Conservation (phyloP, 106 monocot genomes). For the Acanthochlamys bracteata region DNA sequence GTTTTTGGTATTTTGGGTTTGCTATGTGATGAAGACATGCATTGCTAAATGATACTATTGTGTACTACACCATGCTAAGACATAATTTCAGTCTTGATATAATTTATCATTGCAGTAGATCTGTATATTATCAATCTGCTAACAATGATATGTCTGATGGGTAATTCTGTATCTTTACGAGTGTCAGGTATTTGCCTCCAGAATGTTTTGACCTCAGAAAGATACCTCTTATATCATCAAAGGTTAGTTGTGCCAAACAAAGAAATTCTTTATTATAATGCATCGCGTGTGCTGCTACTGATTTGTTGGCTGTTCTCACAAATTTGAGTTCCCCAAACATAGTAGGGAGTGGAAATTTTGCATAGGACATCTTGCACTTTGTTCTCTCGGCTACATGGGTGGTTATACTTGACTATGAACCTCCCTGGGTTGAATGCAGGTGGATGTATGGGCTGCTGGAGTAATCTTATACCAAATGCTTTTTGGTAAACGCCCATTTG, state of each 20-base stretch:
- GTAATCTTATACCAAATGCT: slow-evolving; percentile 98
- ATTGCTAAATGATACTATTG: no score
- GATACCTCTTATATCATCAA: slow-evolving; percentile 93
- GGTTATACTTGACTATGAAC: not conserved
- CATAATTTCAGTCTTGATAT: no score
- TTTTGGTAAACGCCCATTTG: slow-evolving; percentile 89
- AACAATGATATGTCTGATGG: not conserved
- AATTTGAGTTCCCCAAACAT: not conserved
- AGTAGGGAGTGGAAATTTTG: no score
- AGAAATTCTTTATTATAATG: not conserved
- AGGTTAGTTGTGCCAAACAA: slow-evolving; percentile 36
- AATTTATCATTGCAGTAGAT: not conserved
- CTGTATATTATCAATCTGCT: not conserved
- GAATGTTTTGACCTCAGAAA: slow-evolving; percentile 96
- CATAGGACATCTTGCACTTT: no score
- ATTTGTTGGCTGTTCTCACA: not conserved
- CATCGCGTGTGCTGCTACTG: not conserved
- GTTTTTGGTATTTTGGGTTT: no score
- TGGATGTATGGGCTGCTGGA: slow-evolving; percentile 99
- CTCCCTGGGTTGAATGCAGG: slow-evolving; percentile 35
- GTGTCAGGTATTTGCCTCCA: slow-evolving; percentile 93
- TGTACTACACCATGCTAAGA: no score
- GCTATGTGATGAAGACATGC: no score
- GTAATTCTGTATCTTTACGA: not conserved
- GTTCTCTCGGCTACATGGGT: no score